A percentile compares a stretch with the other conserved stretches of the same genome.
Conservation (phyloP, 116 monocot genomes). For the Cymodocea nodosa region DNA sequence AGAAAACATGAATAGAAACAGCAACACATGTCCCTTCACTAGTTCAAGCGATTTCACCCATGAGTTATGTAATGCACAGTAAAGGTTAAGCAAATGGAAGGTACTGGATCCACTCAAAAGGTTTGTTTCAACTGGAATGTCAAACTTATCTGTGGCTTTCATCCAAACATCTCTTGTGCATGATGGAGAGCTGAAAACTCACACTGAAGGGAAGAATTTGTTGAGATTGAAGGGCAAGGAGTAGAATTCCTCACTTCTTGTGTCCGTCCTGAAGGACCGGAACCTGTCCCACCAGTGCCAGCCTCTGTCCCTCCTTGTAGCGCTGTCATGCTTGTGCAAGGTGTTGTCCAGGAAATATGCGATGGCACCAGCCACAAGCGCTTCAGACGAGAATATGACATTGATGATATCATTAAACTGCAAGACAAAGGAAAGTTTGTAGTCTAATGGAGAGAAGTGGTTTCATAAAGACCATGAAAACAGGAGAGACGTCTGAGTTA, state of each 20-base stretch:
- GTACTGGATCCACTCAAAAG: too few relatives aligned
- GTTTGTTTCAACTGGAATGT: too few relatives aligned
- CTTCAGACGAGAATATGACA: constrained; percentile 82
- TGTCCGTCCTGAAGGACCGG: constrained; percentile 66
- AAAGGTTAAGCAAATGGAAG: too few relatives aligned
- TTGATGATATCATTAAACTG: constrained; percentile 95
- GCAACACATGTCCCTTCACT: too few relatives aligned
- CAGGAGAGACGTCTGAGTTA: constrained; percentile 9
- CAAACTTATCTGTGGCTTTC: too few relatives aligned
- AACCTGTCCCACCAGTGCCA: constrained; percentile 92
- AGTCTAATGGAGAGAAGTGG: neutral
- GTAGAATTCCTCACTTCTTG: constrained; percentile 93
- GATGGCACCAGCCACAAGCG: constrained; percentile 72
- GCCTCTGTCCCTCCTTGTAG: constrained; percentile 60
- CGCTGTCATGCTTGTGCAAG: constrained; percentile 31
- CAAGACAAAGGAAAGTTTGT: neutral
- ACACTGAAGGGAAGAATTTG: constrained; percentile 68
- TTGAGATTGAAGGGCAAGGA: constrained; percentile 87
- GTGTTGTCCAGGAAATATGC: constrained; percentile 92
- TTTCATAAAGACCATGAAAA: neutral
- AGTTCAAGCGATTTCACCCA: too few relatives aligned
- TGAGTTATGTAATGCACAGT: too few relatives aligned
- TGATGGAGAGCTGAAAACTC: too few relatives aligned
- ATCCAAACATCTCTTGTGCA: too few relatives aligned
- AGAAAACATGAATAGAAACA: too few relatives aligned